Percentiles rank a stretch among this genome's conserved stretches.
Evolutionary conservation across 495 filamentous ascomycete species (phyloP).

Genomic region (Pyronema domesticum): DNA sequence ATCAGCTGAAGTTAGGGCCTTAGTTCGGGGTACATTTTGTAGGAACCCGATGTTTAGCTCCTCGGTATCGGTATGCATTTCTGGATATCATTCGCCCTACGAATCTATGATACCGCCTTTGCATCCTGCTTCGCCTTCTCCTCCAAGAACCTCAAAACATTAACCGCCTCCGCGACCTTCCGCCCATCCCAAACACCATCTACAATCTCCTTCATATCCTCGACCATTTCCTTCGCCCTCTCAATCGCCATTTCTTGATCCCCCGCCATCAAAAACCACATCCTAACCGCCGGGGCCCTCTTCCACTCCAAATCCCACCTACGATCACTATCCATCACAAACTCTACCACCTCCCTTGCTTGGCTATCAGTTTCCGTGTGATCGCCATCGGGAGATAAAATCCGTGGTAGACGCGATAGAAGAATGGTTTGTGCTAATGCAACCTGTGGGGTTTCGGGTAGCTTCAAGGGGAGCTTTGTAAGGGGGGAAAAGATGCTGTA

Average conservation of each 20-base stretch:
- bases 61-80: no score
- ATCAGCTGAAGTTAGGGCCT: no score
- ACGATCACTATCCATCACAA: not conserved
- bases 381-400: not conserved
- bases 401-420: not conserved
- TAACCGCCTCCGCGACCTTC: not conserved
- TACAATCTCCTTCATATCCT: not conserved
- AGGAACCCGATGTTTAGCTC: no score
- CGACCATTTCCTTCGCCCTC: not conserved
- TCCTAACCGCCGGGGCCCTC: not conserved
- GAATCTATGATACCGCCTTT: no score
- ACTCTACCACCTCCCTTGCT: not conserved
- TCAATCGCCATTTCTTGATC: not conserved
- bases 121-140: not conserved
- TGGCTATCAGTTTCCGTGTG: not conserved
- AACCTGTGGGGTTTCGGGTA: not conserved
- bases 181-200: not conserved
- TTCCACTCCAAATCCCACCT: not conserved
- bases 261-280: not conserved
- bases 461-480: not conserved
- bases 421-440: not conserved
- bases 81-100: no score
- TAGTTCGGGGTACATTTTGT: no score
- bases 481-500: not conserved
- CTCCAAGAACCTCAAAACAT: conserved; percentile 1